Conservation (phyloP, 768 basidiomycete species). For the Phaeotremella fagi region DNA sequence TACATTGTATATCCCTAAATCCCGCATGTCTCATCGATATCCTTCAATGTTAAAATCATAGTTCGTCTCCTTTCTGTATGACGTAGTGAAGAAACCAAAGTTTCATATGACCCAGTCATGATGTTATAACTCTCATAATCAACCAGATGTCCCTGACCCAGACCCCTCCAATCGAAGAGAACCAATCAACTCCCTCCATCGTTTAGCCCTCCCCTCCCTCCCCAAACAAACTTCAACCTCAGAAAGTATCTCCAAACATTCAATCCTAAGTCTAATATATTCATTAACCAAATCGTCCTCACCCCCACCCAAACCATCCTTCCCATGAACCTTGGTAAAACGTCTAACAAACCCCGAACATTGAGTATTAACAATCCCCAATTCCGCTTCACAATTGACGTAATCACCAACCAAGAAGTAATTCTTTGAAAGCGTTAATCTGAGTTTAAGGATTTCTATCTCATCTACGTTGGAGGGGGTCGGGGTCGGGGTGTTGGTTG, state of each 20-base stretch:
- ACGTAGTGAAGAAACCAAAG: too few relatives aligned
- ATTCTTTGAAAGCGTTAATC: conserved; percentile 14
- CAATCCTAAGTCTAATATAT: conserved; percentile 2
- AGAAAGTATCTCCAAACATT: conserved; percentile 10
- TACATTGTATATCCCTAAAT: not conserved
- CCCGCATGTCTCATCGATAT: not conserved
- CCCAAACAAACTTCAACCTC: conserved; percentile 26
- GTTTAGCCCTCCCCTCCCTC: conserved; percentile 9
- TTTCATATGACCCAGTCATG: too few relatives aligned
- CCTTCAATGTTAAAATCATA: not conserved
- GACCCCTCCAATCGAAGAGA: too few relatives aligned
- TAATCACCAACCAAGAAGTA: conserved; percentile 8
- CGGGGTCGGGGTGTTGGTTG: conserved; percentile 5
- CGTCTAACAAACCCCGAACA: conserved; percentile 6
- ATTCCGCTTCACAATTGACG: conserved; percentile 11
- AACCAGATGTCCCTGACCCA: too few relatives aligned
- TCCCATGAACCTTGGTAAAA: not conserved
- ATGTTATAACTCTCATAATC: too few relatives aligned
- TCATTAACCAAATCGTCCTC: not conserved
- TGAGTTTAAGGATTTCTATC: conserved; percentile 3
- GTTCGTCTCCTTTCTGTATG: too few relatives aligned
- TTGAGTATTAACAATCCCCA: conserved; percentile 11
- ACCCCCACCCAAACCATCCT: not conserved
- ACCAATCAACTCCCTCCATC: conserved; percentile 16
- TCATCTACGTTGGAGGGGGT: not conserved